phyloP scores from a whole-genome alignment of 176 grass and related monocot genomes.

The Aegilops tauschii region DNA sequence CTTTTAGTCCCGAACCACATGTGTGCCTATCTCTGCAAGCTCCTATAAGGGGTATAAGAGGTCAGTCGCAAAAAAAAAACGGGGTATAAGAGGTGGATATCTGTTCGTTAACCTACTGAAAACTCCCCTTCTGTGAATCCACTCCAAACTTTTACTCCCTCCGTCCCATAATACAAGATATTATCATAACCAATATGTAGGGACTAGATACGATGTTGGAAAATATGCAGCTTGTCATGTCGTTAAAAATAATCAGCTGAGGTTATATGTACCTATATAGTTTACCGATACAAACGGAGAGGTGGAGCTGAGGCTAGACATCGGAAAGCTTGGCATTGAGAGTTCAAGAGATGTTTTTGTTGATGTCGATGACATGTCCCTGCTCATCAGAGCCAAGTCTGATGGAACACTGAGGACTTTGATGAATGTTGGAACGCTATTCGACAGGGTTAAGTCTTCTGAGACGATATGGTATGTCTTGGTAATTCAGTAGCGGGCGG shows the following conservation, averaged over 20 bases:
- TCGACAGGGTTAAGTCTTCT: constrained; percentile 84
- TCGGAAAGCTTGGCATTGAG: constrained; percentile 56
- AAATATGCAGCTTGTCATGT: not conserved
- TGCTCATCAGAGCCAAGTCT: constrained; percentile 82
- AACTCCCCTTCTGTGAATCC: not conserved
- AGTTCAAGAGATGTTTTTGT: constrained; percentile 80
- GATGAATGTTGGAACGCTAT: constrained; percentile 58
- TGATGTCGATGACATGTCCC: constrained; percentile 71
- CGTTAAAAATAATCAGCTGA: constrained; percentile 11
- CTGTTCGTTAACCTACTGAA: not conserved
- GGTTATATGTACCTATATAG: constrained; percentile 20
- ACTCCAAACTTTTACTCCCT: not conserved
- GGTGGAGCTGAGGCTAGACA: constrained; percentile 83
- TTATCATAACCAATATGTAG: too few relatives aligned
- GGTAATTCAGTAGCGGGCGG: not conserved
- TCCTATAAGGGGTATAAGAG: not conserved
- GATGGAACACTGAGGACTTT: constrained; percentile 73
- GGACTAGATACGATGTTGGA: not conserved
- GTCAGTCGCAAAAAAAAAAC: not conserved
- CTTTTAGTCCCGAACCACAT: too few relatives aligned
- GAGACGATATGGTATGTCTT: constrained; percentile 80
- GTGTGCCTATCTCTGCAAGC: not conserved
- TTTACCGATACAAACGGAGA: constrained; percentile 66
- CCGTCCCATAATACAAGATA: too few relatives aligned
- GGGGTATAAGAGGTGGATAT: not conserved